These are phyloP conservation scores for Penicillium sp. DNA, from an alignment of 2,329 filamentous ascomycete species.

Conservation along the genomic window DNA sequence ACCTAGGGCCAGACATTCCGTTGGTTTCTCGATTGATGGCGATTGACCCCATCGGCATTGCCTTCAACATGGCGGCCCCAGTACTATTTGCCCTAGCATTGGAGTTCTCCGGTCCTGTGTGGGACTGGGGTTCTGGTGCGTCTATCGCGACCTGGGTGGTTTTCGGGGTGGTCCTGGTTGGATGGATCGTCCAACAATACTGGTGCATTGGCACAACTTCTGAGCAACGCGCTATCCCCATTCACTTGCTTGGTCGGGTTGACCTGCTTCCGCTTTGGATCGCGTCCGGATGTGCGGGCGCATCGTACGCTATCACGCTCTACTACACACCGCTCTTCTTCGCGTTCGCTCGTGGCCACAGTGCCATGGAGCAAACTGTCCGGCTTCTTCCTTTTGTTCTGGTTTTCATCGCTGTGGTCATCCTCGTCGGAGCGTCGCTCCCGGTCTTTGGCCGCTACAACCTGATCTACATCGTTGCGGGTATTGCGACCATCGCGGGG, in stretches of 20 bases:
- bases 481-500: not conserved
- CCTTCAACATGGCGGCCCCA: not conserved
- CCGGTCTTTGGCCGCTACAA: not conserved
- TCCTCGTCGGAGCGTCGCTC: not conserved
- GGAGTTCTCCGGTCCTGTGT: not conserved
- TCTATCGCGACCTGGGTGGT: not conserved
- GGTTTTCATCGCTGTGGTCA: not conserved
- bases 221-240: not conserved
- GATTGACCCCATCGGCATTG: not conserved
- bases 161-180: not conserved
- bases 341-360: not conserved
- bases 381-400: not conserved
- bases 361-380: not conserved
- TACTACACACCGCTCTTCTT: not conserved
- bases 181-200: not conserved
- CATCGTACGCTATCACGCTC: not conserved
- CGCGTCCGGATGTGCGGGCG: not conserved
- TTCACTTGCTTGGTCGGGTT: not conserved
- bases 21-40: not conserved
- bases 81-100: not conserved
- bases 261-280: not conserved
- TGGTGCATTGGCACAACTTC: not conserved
- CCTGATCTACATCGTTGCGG: not conserved
- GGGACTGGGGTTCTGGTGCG: not conserved
- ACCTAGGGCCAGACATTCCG: not conserved